phyloP scores from a whole-genome alignment of 1,284 basidiomycete species.

The Cryptococcus sp. region DNA sequence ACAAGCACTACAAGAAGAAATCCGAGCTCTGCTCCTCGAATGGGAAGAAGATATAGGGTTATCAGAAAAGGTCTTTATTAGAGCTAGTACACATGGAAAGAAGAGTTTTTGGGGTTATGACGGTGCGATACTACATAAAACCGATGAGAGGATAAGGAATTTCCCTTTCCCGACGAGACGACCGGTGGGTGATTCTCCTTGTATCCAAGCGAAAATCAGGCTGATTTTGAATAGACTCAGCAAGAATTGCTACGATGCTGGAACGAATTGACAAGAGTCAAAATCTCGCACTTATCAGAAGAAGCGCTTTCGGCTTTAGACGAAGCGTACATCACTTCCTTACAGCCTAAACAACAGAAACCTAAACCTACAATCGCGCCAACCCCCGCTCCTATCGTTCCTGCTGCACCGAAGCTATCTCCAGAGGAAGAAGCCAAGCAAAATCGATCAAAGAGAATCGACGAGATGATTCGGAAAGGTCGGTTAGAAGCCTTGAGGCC shows the following conservation, averaged over 20 bases:
- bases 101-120: conserved; percentile 86
- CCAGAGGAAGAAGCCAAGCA: conserved; percentile 70
- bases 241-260: conserved; percentile 85
- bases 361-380: conserved; percentile 39
- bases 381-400: conserved; percentile 47
- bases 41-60: conserved; percentile 78
- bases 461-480: conserved; percentile 86
- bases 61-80: conserved; percentile 82
- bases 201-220: background rate
- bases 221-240: conserved; percentile 61
- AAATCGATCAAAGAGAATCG: conserved; percentile 71
- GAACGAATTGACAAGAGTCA: conserved; percentile 77
- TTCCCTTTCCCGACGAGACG: conserved; percentile 92
- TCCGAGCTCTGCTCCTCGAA: conserved; percentile 69
- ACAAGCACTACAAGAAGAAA: conserved; percentile 87
- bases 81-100: conserved; percentile 77
- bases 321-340: conserved; percentile 75
- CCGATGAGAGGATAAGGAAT: conserved; percentile 71
- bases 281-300: conserved; percentile 79
- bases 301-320: conserved; percentile 79
- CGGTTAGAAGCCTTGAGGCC: conserved; percentile 71
- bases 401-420: conserved; percentile 59
- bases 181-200: conserved; percentile 58
- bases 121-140: conserved; percentile 58
- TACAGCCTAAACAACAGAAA: conserved; percentile 58